phyloP scores from a whole-genome alignment of 129 eudicot genomes.

The Chrysanthemum seticuspe region DNA sequence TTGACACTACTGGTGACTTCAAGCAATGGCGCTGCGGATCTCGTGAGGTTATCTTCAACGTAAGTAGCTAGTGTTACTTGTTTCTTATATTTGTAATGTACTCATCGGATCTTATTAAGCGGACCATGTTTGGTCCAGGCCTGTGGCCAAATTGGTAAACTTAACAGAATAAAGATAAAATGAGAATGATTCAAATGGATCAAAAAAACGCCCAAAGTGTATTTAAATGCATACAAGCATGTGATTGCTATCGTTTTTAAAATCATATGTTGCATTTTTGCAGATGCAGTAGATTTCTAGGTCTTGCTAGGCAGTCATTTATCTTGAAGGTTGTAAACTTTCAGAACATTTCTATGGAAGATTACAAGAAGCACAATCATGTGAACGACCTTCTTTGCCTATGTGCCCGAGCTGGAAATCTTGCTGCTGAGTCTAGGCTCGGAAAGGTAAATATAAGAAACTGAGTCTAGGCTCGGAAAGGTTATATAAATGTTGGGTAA shows the following conservation, averaged over 20 bases:
- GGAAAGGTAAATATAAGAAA: constrained; percentile 16
- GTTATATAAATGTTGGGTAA: no score
- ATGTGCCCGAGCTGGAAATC: constrained; percentile 25
- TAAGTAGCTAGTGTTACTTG: constrained; percentile 10
- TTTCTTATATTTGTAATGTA: neutral
- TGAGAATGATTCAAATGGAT: no score
- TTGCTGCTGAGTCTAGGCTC: constrained; percentile 20
- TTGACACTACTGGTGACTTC: constrained; percentile 15
- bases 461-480: no score
- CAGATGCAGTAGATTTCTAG: constrained; percentile 10
- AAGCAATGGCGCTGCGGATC: constrained; percentile 14
- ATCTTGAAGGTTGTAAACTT: constrained; percentile 22
- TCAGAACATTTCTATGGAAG: neutral
- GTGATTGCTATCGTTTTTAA: neutral
- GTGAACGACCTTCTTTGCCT: constrained; percentile 12
- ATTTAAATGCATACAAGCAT: no score
- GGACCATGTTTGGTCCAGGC: no score
- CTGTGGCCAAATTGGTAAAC: no score
- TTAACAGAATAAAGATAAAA: no score
- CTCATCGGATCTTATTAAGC: no score
- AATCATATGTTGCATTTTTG: constrained; percentile 12
- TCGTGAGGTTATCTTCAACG: constrained; percentile 14
- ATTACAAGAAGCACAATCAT: constrained; percentile 2
- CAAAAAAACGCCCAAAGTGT: no score
- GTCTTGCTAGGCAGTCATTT: neutral